Evolutionary conservation across 2,329 filamentous ascomycete genomes (phyloP).

Genomic region (Boeremia exigua): DNA sequence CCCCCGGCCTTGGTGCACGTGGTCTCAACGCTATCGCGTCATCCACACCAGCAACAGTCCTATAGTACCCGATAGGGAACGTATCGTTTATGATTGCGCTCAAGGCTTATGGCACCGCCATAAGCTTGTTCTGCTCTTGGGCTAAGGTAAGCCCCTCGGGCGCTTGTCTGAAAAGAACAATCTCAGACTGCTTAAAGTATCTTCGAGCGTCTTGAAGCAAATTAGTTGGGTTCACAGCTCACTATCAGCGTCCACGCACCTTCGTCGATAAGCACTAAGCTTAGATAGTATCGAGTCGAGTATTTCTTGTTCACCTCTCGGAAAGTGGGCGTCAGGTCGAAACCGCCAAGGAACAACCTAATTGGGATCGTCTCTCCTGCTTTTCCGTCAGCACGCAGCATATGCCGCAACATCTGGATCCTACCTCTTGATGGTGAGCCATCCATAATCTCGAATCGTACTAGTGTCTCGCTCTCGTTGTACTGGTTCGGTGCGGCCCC

Average conservation of each 20-base stretch:
- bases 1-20: neutral
- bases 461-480: conserved; percentile 97
- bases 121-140: conserved; percentile 55
- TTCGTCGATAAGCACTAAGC: conserved; percentile 93
- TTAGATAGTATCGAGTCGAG: conserved; percentile 96
- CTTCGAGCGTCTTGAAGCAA: conserved; percentile 78
- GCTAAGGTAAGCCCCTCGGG: conserved; percentile 58
- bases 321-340: conserved; percentile 97
- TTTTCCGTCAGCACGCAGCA: conserved; percentile 26
- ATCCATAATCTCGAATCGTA: conserved; percentile 99
- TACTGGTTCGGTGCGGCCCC: conserved; percentile 98
- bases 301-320: conserved; percentile 99
- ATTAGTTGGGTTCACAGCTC: conserved; percentile 9
- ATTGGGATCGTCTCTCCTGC: conserved; percentile 91
- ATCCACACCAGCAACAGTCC: neutral
- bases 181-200: conserved; percentile 99
- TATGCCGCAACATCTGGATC: conserved; percentile 17
- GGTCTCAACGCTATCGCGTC: neutral
- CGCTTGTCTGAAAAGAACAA: conserved; percentile 88
- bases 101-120: conserved; percentile 47
- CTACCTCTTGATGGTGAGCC: conserved; percentile 93
- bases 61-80: neutral
- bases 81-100: conserved; percentile 3
- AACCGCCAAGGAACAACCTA: conserved; percentile 93
- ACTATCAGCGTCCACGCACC: conserved; percentile 56